Evolutionary conservation across 257 asterid species (phyloP), one percentile per base, ranked within the genome.

Genomic region (Gardenia jasminoides): DNA sequence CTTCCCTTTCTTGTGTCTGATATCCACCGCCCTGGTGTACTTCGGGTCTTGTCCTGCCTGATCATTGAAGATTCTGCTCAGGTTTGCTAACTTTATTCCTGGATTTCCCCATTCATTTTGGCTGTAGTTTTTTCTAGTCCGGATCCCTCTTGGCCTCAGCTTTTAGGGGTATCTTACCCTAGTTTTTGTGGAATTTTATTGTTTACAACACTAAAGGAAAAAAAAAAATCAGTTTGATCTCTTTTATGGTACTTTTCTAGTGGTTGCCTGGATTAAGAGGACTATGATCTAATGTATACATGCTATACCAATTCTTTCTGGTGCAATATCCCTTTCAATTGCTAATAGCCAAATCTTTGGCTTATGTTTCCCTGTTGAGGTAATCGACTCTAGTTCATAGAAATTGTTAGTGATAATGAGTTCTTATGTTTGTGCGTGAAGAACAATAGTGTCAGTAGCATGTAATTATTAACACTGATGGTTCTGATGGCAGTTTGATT

Each of bases 1-100:
- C 96, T 96, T 86, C 99, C 99, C 36, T 92, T 96, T 82, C 85
- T 96, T 90, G 94, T 90, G 56, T 89, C 97, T 84, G 97, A 92
- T 82, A 84, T 84, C 48, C 98, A 96, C 81, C 96, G 98, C 78
- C 84, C 90, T 30, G 99, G 99, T 39, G 97, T 91, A 79, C 95
- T 96, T 65, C 89, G 97, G 82, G 89, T 91, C 81, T 84, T 96
- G 86, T 89, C 99, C 80, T 93, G 97, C 88, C 88, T 96, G 88
- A 92, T 96, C 80, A 96, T 87, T 72, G 99, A 96, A 80, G 99
- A 96, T 80, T 85, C 80, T 80, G 88, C 89, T 75, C 99, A 93
- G 97, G 99, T 93, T 78, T n/a, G 64, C 15, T 62, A 41, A 33
- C 48, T 77, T 43, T 74, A 43, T 48, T 48, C 36, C 33, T 70